These are phyloP conservation scores for Paramecium octaurelia DNA, from an alignment of 73 alveolate species.

Conservation along the genomic window DNA sequence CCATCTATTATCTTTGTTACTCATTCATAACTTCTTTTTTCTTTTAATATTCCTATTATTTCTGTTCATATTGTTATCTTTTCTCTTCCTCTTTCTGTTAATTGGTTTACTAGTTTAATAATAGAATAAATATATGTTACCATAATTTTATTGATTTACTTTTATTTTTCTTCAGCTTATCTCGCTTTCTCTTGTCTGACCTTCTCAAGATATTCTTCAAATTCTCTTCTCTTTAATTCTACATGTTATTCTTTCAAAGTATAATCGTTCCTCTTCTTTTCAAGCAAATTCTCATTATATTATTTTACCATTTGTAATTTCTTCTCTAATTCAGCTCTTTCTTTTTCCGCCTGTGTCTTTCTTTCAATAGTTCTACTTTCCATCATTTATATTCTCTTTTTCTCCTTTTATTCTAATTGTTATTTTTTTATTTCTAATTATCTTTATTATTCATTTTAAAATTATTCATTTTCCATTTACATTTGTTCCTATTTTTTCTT, in stretches of 20 bases:
- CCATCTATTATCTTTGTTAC: slow-evolving; percentile 5
- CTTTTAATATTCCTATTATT: not conserved
- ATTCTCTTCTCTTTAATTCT: slow-evolving; percentile 29
- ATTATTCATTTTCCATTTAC: not conserved
- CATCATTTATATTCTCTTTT: not conserved
- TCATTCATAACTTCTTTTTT: slow-evolving; percentile 16
- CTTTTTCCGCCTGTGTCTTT: slow-evolving; percentile 16
- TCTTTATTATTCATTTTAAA: not conserved
- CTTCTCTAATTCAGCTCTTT: slow-evolving; percentile 21
- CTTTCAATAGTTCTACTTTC: not conserved
- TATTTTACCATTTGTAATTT: not conserved
- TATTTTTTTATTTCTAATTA: slow-evolving; percentile 4
- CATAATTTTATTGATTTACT: slow-evolving; percentile 10
- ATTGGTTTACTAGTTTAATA: not conserved
- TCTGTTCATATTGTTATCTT: not conserved
- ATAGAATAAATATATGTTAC: not conserved
- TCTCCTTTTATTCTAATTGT: slow-evolving; percentile 9
- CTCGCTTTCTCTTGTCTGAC: not conserved
- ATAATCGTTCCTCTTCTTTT: slow-evolving; percentile 19
- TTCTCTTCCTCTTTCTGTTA: slow-evolving; percentile 28
- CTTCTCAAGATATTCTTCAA: slow-evolving; percentile 28
- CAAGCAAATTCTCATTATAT: slow-evolving; percentile 22
- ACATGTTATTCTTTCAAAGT: not conserved
- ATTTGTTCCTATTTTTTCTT: slow-evolving; percentile 18
- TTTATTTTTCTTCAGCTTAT: slow-evolving; percentile 25